phyloP scores from a whole-genome alignment of 192 early-diverging fungal species.

The Dimargaris xerosporica region DNA sequence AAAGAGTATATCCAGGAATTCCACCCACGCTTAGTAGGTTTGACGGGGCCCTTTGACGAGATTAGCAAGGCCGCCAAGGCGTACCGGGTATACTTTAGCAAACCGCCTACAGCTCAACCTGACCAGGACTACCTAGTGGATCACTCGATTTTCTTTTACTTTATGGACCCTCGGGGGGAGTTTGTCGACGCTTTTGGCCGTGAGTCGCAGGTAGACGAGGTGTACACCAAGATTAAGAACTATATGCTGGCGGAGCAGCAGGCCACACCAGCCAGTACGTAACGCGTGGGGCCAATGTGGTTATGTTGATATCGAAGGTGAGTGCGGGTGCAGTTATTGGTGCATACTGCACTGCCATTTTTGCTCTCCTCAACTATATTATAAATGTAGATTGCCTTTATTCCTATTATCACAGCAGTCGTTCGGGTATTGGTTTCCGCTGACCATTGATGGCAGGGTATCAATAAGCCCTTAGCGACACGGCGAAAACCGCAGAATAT shows the following conservation, averaged over 20 bases:
- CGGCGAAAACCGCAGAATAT: no score
- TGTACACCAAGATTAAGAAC: slow-evolving; percentile 36
- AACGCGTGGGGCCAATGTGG: no score
- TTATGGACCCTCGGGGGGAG: slow-evolving; percentile 80
- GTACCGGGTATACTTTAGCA: slow-evolving; percentile 89
- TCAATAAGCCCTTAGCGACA: no score
- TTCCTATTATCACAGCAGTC: no score
- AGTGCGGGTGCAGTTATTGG: no score
- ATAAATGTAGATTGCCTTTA: no score
- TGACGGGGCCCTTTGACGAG: slow-evolving; percentile 78
- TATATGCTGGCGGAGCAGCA: slow-evolving; percentile 26
- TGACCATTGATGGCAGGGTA: no score
- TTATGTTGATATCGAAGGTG: no score
- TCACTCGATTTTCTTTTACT: slow-evolving; percentile 96
- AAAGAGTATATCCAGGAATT: slow-evolving; percentile 71
- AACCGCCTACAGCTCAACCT: slow-evolving; percentile 61
- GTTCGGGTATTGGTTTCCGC: no score
- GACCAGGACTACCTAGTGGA: slow-evolving; percentile 94
- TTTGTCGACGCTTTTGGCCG: slow-evolving; percentile 87
- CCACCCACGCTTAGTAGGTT: slow-evolving; percentile 82
- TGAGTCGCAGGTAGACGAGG: slow-evolving; percentile 49
- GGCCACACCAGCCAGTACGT: no score
- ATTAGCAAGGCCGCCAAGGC: slow-evolving; percentile 71
- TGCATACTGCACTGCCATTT: no score
- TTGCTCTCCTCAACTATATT: no score